A percentile compares a stretch with the other conserved stretches of the same genome.
Evolutionary conservation across 495 filamentous ascomycete species (phyloP).

Genomic region (Penicillium cosmopolitanum): DNA sequence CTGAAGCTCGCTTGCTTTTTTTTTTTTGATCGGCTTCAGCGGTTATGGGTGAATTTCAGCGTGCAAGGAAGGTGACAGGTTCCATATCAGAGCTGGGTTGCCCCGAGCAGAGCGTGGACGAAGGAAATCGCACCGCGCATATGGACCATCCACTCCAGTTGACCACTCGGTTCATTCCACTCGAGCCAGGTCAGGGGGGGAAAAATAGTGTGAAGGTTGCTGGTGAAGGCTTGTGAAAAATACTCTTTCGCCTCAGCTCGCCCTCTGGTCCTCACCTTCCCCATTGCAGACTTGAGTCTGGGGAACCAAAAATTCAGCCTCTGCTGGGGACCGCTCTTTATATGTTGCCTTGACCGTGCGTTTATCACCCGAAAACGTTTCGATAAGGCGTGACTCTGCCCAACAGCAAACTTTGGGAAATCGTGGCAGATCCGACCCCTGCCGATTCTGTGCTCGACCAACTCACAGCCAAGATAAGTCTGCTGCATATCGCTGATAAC

Average conservation of each 20-base stretch:
- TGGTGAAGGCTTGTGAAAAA: not conserved
- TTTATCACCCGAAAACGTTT: constrained; percentile 21
- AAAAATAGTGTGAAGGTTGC: too few relatives aligned
- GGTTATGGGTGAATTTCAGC: constrained; percentile 17
- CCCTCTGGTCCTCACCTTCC: too few relatives aligned
- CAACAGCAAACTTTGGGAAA: constrained; percentile 3
- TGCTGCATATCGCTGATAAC: constrained; percentile 6
- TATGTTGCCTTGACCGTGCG: constrained; percentile 11
- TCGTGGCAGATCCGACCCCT: constrained; percentile 13
- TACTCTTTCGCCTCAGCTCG: not conserved
- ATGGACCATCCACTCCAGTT: constrained; percentile 5
- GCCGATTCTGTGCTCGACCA: not conserved
- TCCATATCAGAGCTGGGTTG: constrained; percentile 18
- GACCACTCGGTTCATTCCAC: not conserved
- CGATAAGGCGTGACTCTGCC: constrained; percentile 28
- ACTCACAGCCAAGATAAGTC: constrained; percentile 15
- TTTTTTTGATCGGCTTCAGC: constrained; percentile 26
- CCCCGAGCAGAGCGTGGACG: constrained; percentile 14
- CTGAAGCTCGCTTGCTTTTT: not conserved
- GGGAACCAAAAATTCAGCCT: not conserved
- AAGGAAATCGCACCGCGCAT: constrained; percentile 14
- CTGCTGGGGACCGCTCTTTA: not conserved
- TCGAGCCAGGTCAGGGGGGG: too few relatives aligned
- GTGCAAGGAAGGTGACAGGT: constrained; percentile 5
- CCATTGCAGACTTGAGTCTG: not conserved